Evolutionary conservation across 2,329 filamentous ascomycete species (phyloP).

Genomic region (Pseudogymnoascus destructans): DNA sequence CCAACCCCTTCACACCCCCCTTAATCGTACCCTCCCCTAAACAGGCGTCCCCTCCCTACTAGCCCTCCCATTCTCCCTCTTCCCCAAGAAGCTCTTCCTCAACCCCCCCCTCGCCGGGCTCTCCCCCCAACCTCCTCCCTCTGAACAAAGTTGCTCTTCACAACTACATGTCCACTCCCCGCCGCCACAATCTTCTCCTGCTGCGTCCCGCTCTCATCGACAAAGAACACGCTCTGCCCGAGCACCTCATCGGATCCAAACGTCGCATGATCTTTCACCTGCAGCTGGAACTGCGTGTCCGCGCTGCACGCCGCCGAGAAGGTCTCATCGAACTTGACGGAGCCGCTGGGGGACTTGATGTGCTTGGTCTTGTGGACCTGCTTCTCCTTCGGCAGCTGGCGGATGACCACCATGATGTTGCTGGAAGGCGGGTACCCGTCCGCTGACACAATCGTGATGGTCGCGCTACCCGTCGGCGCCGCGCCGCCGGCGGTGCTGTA

Average conservation of each 20-base stretch:
- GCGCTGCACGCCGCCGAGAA: slow-evolving; percentile 68
- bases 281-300: slow-evolving; percentile 74
- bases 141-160: slow-evolving; percentile 59
- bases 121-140: slow-evolving; percentile 30
- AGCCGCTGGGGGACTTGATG: slow-evolving; percentile 56
- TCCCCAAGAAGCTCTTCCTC: slow-evolving; percentile 41
- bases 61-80: slow-evolving; percentile 30
- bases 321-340: slow-evolving; percentile 60
- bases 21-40: background rate
- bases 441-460: slow-evolving; percentile 68
- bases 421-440: slow-evolving; percentile 62
- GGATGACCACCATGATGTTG: slow-evolving; percentile 67
- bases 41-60: slow-evolving; percentile 33
- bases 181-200: slow-evolving; percentile 62
- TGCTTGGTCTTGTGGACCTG: slow-evolving; percentile 87
- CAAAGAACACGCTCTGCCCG: slow-evolving; percentile 77
- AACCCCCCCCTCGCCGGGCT: slow-evolving; percentile 35
- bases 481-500: slow-evolving; percentile 45
- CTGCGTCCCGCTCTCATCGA: slow-evolving; percentile 63
- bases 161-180: slow-evolving; percentile 56
- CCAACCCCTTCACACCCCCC: background rate
- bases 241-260: slow-evolving; percentile 75
- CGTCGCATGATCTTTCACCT: slow-evolving; percentile 72
- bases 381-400: slow-evolving; percentile 58
- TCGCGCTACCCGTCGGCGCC: slow-evolving; percentile 59